Conservation (phyloP, 2,329 filamentous ascomycete genomes). For the Tolypocladium ovalisporum region DNA sequence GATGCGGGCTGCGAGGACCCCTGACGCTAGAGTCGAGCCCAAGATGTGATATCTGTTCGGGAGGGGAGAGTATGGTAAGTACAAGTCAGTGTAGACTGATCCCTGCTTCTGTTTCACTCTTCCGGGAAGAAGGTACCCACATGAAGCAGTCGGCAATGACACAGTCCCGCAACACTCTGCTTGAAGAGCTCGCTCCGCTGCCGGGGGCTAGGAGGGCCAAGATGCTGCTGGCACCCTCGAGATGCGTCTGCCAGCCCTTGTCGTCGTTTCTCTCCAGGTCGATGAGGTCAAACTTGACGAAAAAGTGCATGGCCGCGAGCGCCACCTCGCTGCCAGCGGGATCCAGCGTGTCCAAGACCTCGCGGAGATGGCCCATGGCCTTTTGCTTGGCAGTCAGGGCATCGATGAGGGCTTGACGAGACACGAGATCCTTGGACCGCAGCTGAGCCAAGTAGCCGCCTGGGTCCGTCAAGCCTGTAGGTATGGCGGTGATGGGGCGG, state of each 20-base stretch:
- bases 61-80: neutral
- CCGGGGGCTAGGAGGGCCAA: slow-evolving; percentile 23
- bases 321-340: slow-evolving; percentile 32
- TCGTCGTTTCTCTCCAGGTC: slow-evolving; percentile 31
- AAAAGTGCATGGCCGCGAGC: slow-evolving; percentile 37
- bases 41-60: slow-evolving; percentile 27
- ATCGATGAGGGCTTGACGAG: slow-evolving; percentile 31
- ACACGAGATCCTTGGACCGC: slow-evolving; percentile 25
- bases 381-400: slow-evolving; percentile 35
- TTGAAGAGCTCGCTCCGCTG: slow-evolving; percentile 15
- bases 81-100: neutral
- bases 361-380: slow-evolving; percentile 31
- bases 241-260: slow-evolving; percentile 33
- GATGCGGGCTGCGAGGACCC: slow-evolving; percentile 24
- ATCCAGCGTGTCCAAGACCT: slow-evolving; percentile 26
- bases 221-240: slow-evolving; percentile 33
- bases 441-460: slow-evolving; percentile 24
- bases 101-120: neutral
- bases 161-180: slow-evolving; percentile 29
- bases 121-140: slow-evolving; percentile 15
- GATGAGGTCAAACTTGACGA: slow-evolving; percentile 40
- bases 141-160: slow-evolving; percentile 37
- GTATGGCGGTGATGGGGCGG: slow-evolving; percentile 20
- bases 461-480: slow-evolving; percentile 19
- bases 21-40: slow-evolving; percentile 25